Percentiles rank a stretch among this genome's conserved stretches.
These are phyloP conservation scores for Geranium brycei DNA, from an alignment of 345 rosid genomes.

Conservation along the genomic window DNA sequence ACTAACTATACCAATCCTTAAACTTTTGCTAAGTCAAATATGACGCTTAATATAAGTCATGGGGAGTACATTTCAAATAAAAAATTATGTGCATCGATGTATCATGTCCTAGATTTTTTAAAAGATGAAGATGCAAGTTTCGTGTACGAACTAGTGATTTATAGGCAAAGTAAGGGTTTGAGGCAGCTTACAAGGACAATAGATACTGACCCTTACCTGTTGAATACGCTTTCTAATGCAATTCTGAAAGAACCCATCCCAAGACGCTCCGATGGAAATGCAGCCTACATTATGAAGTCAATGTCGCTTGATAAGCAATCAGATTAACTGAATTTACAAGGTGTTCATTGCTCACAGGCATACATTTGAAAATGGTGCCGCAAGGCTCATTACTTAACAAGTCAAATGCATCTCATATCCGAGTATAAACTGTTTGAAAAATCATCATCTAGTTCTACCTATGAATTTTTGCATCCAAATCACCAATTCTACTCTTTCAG, in stretches of 20 bases:
- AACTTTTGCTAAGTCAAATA: too few species aligned
- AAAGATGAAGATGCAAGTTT: too few species aligned
- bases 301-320: background rate
- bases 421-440: too few species aligned
- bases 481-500: too few species aligned
- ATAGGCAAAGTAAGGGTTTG: background rate
- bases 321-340: background rate
- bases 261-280: constrained; percentile 71
- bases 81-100: too few species aligned
- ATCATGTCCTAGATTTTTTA: too few species aligned
- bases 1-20: too few species aligned
- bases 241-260: constrained; percentile 90
- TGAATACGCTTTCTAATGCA: constrained; percentile 67
- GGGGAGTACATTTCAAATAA: too few species aligned
- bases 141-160: too few species aligned
- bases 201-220: constrained; percentile 29
- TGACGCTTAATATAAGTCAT: too few species aligned
- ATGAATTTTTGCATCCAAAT: too few species aligned
- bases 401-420: background rate
- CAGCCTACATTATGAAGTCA: constrained; percentile 39
- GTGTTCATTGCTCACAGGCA: background rate
- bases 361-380: background rate
- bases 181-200: background rate
- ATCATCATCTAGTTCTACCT: background rate
- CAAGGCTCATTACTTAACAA: background rate